These are phyloP conservation scores for Erodium maritimum DNA, from an alignment of 345 rosid genomes.

Conservation along the genomic window DNA sequence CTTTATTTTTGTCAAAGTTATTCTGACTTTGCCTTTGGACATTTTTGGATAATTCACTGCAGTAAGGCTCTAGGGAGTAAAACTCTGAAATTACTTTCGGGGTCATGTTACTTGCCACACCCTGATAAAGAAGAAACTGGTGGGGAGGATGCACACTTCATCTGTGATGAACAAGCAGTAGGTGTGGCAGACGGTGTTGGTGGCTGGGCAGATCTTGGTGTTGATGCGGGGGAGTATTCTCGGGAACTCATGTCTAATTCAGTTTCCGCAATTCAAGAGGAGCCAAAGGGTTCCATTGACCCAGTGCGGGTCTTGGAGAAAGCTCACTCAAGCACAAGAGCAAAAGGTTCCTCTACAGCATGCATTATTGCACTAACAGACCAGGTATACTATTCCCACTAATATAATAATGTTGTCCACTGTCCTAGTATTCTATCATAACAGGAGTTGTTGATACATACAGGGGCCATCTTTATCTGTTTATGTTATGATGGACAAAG, in stretches of 20 bases:
- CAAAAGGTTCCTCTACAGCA: constrained; percentile 90
- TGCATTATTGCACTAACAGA: constrained; percentile 84
- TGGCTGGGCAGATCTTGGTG: constrained; percentile 93
- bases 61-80: constrained; percentile 39
- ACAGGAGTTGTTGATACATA: no score
- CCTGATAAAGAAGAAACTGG: constrained; percentile 98
- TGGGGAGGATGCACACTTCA: constrained; percentile 99
- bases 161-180: constrained; percentile 78
- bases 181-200: constrained; percentile 99
- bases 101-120: constrained; percentile 88
- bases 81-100: constrained; percentile 65
- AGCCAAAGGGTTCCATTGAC: constrained; percentile 77
- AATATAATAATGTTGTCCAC: no score
- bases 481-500: no score
- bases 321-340: constrained; percentile 80
- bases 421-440: no score
- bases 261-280: constrained; percentile 63
- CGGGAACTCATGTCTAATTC: constrained; percentile 93
- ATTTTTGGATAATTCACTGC: constrained; percentile 2
- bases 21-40: not conserved
- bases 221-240: constrained; percentile 74
- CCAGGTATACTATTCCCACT: constrained; percentile 30
- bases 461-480: no score
- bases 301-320: constrained; percentile 85
- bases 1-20: not conserved